phyloP scores from a whole-genome alignment of 495 filamentous ascomycete genomes.

The Podospora pseudopauciseta region DNA sequence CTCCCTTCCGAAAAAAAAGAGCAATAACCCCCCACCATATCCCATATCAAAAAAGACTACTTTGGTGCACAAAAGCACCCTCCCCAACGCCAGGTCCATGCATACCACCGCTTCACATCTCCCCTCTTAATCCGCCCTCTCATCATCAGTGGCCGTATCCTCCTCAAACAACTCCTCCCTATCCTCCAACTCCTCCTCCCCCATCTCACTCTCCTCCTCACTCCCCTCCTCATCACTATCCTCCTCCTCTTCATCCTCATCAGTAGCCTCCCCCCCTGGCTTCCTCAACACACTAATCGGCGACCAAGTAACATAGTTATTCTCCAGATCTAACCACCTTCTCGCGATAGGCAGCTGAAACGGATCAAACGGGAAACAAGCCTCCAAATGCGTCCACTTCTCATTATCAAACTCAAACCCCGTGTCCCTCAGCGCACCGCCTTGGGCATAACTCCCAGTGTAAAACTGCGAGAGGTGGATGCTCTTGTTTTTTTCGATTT shows the following conservation, averaged over 20 bases:
- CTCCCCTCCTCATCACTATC: slow-evolving; percentile 43
- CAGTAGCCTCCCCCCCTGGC: slow-evolving; percentile 47
- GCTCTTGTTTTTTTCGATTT: slow-evolving; percentile 90
- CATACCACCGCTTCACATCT: not conserved
- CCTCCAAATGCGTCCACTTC: slow-evolving; percentile 73
- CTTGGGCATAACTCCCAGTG: slow-evolving; percentile 41
- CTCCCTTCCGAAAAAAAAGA: not conserved
- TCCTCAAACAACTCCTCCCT: slow-evolving; percentile 30
- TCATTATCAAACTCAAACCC: slow-evolving; percentile 60
- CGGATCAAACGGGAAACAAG: slow-evolving; percentile 96
- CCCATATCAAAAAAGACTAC: not conserved
- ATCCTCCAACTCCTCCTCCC: slow-evolving; percentile 31
- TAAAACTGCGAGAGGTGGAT: slow-evolving; percentile 62
- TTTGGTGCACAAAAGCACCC: not conserved
- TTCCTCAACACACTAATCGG: slow-evolving; percentile 65
- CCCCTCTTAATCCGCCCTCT: not conserved
- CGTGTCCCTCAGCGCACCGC: slow-evolving; percentile 58
- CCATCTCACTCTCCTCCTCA: slow-evolving; percentile 44
- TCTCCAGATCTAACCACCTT: slow-evolving; percentile 67
- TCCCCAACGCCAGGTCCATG: too few relatives aligned
- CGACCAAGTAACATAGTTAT: slow-evolving; percentile 82
- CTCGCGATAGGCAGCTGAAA: slow-evolving; percentile 82
- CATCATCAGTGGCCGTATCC: slow-evolving; percentile 48
- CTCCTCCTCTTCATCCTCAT: slow-evolving; percentile 39
- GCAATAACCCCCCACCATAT: not conserved